Evolutionary conservation across 2,329 filamentous ascomycete species (phyloP), one percentile per base, ranked within the genome.

Genomic region (Colletotrichum zoysiae): DNA sequence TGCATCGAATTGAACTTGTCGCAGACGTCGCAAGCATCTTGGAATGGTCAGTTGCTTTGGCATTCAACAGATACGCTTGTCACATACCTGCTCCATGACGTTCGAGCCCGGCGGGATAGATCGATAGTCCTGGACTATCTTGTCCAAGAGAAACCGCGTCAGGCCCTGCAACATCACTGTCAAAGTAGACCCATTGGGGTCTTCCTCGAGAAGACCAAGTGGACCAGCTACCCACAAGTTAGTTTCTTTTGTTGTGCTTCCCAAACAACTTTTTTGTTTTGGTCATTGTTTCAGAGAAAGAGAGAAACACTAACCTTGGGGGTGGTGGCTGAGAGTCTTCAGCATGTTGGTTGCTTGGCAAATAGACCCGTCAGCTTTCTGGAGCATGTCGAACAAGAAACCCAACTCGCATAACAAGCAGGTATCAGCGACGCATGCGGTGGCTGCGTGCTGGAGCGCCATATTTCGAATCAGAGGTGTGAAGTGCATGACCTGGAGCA

Each of bases 261-360:
- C 18, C 46, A 23, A 30, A 11, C 3, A 30, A 30, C 30, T 5
- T 30, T 30, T 30, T 30, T 30, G 30, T 12, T 1, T 38, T 40
- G 9, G 9, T 9, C 35, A 9, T 38, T 9, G 7, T 11, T 38
- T 38, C 7, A 11, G 35, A 40, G 12, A 40, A 18, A n/a, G 16
- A 42, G 18, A 14, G 35, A 18, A 23, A 6, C 9, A 78, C 83
- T 67, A 81, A 87, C 90, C 91, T 84, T 95, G 93, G 2, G 93
- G 91, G 73, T 95, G 92, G 74, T 91, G 92, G 79, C 93, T 95
- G 70, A 99, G 91, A 0, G 95, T 93, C 80, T 96, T 97, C 42
- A 98, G 85, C 74, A 99, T 88, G 78, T 99, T 99, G 0, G 95
- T 97, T 18, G 96, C 96, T 79, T 99, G 96, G 76, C 96, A 99